These are phyloP conservation scores for Mucor plumbeus DNA, from an alignment of 371 early-diverging fungal genomes.

Conservation along the genomic window DNA sequence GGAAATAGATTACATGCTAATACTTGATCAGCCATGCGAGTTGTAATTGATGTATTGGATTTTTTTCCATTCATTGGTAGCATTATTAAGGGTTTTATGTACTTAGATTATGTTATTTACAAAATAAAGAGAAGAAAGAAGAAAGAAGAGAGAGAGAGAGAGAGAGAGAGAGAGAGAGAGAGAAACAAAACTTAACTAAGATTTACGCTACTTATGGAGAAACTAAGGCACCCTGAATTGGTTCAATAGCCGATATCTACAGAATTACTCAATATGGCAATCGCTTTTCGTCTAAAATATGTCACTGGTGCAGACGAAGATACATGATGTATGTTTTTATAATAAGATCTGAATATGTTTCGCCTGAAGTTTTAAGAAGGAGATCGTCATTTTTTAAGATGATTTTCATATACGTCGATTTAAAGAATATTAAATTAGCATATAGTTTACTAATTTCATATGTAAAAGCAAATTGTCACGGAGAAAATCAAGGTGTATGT, in stretches of 20 bases:
- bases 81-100: background rate
- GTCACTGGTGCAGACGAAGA: conserved; percentile 7
- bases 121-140: background rate
- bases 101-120: background rate
- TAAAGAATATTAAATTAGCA: background rate
- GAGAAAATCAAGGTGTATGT: background rate
- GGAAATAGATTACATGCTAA: conserved; percentile 8
- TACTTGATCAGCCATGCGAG: conserved; percentile 21
- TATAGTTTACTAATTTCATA: conserved; percentile 1
- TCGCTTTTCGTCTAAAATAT: background rate
- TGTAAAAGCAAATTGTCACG: background rate
- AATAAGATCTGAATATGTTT: background rate
- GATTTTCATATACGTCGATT: background rate
- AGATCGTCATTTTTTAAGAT: background rate
- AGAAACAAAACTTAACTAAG: background rate
- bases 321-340: background rate
- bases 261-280: conserved; percentile 6
- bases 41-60: conserved; percentile 2
- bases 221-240: conserved; percentile 1
- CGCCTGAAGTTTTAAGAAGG: background rate
- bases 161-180: background rate
- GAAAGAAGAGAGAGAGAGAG: too few species aligned
- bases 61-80: conserved; percentile 10
- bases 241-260: background rate
- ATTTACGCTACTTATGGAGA: background rate